Evolutionary conservation across 2,329 filamentous ascomycete genomes (phyloP), one percentile per base, ranked within the genome.

Genomic region (Chaetomium sp.): DNA sequence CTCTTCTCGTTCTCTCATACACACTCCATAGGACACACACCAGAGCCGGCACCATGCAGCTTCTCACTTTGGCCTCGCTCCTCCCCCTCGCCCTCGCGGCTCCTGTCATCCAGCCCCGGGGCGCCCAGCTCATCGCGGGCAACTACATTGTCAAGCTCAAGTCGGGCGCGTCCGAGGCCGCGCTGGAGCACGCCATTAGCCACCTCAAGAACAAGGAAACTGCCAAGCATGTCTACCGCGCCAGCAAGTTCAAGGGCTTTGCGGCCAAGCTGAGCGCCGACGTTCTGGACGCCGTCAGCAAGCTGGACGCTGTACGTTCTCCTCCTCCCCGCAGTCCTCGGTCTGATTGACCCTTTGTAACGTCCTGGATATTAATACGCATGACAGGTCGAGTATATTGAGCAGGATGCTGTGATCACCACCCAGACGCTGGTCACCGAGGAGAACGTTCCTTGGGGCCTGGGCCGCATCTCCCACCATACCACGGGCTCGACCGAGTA

Each of bases 71-170:
- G 50, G 67, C 74, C 51, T 64, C 72, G 41, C 61, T 72, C 32
- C 61, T 73, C 52, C 62, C 71, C 1, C 53, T 72, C 61, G 71
- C 67, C 51, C 55, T 72, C 49, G 71, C 71, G 14, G 71, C 65
- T 32, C 65, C 67, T 6, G 47, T 76, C 56, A 63, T 75, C 47
- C 58, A 66, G 35, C 68, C 71, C 12, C 68, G 67, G 55, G 66
- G 62, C 50, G 67, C 67, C 36, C 54, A 65, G 51, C 60, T 70
- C 32, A 70, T 76, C 56, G 69, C 70, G 3, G 70, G 68, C 59
- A 69, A 69, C 56, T 76, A 73, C 66, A 75, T 77, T 50, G 70
- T 76, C 63, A 75, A 73, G 66, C 58, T 76, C 56, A 74, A 73
- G 67, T 66, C 70, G 36, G 65, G 69, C 41, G 63, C 67, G 48